Conservation (phyloP, 768 basidiomycete species). For the Pleurotus ostreatus region DNA sequence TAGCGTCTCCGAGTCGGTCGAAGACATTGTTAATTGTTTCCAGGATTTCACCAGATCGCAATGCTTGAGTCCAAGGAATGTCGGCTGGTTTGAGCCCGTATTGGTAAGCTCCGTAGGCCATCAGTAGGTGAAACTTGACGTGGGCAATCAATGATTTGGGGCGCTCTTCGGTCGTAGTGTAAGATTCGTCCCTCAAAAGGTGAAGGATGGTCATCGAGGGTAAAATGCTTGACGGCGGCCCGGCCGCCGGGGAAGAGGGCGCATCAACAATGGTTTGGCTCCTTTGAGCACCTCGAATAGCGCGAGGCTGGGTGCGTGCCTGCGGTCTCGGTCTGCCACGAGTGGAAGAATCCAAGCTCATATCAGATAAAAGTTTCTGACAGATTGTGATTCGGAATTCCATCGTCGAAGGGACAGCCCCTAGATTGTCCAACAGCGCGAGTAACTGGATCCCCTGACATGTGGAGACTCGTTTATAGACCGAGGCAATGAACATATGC, state of each 20-base stretch:
- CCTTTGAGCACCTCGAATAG: conserved; percentile 13
- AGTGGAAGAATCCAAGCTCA: neutral
- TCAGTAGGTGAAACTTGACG: conserved; percentile 34
- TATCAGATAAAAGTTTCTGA: conserved; percentile 22
- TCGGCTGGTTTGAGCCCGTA: conserved; percentile 17
- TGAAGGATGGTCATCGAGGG: conserved; percentile 16
- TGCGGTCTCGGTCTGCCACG: conserved; percentile 16
- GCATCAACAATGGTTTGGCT: conserved; percentile 8
- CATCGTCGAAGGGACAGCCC: conserved; percentile 28
- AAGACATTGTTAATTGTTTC: conserved; percentile 24
- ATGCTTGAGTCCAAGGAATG: conserved; percentile 26
- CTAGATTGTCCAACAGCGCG: conserved; percentile 33
- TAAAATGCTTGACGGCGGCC: conserved; percentile 10
- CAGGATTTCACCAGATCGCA: conserved; percentile 20
- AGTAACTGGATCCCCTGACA: conserved; percentile 21
- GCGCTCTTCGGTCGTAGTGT: conserved; percentile 3
- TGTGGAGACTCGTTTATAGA: conserved; percentile 28
- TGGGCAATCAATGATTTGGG: conserved; percentile 15
- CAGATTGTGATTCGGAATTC: conserved; percentile 42
- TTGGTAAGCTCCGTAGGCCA: conserved; percentile 34
- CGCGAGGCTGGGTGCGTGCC: conserved; percentile 21
- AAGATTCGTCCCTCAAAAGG: conserved; percentile 13
- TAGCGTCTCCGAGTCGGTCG: conserved; percentile 9
- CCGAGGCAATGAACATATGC: conserved; percentile 31
- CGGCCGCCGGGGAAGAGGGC: neutral